Percentiles rank a stretch among this genome's conserved stretches.
phyloP scores from a whole-genome alignment of 106 monocot species.

The Amphibolis antarctica region DNA sequence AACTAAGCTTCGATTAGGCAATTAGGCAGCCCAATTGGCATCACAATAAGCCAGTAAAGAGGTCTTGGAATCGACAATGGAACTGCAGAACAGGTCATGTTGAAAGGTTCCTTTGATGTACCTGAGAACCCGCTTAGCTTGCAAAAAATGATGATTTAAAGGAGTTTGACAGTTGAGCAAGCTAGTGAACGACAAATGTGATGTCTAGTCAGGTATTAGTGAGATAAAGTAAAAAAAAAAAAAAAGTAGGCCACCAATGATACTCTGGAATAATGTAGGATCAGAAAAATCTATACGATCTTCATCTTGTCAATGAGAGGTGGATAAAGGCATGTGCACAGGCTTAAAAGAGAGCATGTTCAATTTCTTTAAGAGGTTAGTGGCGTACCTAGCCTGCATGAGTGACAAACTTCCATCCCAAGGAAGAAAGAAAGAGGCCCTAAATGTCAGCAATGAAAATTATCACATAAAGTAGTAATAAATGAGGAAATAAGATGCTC shows the following conservation, averaged over 20 bases:
- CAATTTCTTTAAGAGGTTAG: too few species aligned
- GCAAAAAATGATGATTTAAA: not conserved
- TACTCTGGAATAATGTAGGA: too few species aligned
- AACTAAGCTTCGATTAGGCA: too few species aligned
- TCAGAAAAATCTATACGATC: too few species aligned
- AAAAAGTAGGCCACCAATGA: too few species aligned
- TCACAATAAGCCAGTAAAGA: not conserved
- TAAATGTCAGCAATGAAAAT: not conserved
- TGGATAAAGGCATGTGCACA: not conserved
- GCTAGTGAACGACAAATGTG: not conserved
- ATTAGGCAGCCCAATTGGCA: constrained; percentile 1
- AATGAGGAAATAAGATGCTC: too few species aligned
- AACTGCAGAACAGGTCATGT: not conserved
- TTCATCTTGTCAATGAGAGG: too few species aligned
- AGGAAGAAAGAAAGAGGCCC: not conserved
- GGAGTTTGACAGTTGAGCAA: not conserved
- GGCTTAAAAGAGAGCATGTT: too few species aligned
- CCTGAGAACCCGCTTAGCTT: constrained; percentile 21
- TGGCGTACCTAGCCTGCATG: too few species aligned
- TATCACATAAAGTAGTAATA: too few species aligned
- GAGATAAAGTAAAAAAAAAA: too few species aligned
- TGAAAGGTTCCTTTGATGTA: not conserved
- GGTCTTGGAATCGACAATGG: not conserved
- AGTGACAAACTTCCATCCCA: too few species aligned
- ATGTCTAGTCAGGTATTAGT: not conserved